Conservation (phyloP, 2,329 filamentous ascomycete genomes). For the Microdochium paspali region DNA sequence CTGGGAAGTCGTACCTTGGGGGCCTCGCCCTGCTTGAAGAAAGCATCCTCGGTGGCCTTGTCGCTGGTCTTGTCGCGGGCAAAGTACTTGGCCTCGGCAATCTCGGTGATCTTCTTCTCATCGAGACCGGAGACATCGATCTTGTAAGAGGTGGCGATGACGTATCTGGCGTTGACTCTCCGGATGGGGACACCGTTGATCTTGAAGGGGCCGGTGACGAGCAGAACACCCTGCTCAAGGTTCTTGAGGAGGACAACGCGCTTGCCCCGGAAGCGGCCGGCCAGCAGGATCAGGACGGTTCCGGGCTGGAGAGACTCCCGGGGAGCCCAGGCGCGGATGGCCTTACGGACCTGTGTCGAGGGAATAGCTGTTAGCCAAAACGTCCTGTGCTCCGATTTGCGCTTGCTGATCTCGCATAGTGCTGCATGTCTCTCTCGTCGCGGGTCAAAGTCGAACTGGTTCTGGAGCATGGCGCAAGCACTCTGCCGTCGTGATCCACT, state of each 20-base stretch:
- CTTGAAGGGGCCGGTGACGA: slow-evolving; percentile 99
- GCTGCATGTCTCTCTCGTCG: background rate
- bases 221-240: slow-evolving; percentile 94
- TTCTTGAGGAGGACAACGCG: slow-evolving; percentile 97
- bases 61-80: slow-evolving; percentile 88
- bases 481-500: no score
- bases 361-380: slow-evolving; percentile 17
- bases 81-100: slow-evolving; percentile 81
- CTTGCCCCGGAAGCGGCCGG: slow-evolving; percentile 99
- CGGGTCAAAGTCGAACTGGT: no score
- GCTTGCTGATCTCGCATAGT: background rate
- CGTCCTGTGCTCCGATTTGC: background rate
- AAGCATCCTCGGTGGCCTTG: slow-evolving; percentile 95
- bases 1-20: slow-evolving; percentile 61
- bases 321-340: slow-evolving; percentile 76
- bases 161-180: slow-evolving; percentile 87
- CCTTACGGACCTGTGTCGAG: slow-evolving; percentile 75
- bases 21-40: slow-evolving; percentile 99
- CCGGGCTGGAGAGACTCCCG: slow-evolving; percentile 87
- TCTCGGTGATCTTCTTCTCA: slow-evolving; percentile 77
- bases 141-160: slow-evolving; percentile 82
- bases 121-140: slow-evolving; percentile 81
- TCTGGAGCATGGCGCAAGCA: no score
- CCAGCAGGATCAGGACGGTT: slow-evolving; percentile 96
- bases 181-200: slow-evolving; percentile 98